Percentiles rank a stretch among this genome's conserved stretches.
phyloP scores from a whole-genome alignment of 805 yeast species.

The Candida ipomoeae region DNA sequence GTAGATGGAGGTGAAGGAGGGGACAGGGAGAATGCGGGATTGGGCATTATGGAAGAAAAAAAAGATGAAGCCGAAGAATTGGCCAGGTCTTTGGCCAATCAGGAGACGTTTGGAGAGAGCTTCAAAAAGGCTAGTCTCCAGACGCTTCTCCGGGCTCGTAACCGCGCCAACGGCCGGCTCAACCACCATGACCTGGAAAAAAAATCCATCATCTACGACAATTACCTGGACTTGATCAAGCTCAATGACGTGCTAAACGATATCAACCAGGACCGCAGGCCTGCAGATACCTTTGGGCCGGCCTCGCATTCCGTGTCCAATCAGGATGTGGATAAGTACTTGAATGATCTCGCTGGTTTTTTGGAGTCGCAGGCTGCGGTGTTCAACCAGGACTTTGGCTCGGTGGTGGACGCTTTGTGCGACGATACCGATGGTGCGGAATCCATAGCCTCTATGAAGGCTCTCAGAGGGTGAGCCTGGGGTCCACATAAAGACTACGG shows the following conservation, averaged over 20 bases:
- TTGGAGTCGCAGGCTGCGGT: constrained; percentile 11
- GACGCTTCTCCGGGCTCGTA: constrained; percentile 14
- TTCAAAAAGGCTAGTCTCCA: constrained; percentile 9
- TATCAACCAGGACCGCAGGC: constrained; percentile 6
- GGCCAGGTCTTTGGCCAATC: neutral
- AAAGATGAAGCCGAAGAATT: neutral
- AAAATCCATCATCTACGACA: constrained; percentile 69
- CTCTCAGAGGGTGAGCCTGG: constrained; percentile 3
- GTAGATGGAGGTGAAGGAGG: too few species aligned
- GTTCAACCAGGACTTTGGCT: constrained; percentile 15
- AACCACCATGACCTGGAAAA: constrained; percentile 56
- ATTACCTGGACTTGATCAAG: constrained; percentile 68
- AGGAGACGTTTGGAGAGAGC: neutral
- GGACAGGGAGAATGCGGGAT: neutral
- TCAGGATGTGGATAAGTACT: constrained; percentile 8
- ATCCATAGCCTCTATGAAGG: constrained; percentile 13
- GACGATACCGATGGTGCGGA: constrained; percentile 8
- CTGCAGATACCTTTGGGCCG: constrained; percentile 4
- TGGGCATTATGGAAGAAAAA: too few species aligned
- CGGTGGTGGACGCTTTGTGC: constrained; percentile 10
- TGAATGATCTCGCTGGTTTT: constrained; percentile 8
- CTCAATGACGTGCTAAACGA: constrained; percentile 50
- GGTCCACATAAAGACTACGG: too few species aligned
- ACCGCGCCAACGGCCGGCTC: constrained; percentile 34
- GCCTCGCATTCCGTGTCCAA: constrained; percentile 5